Conservation (phyloP, 805 yeast genomes). For the Kodamaea hsintzibuensis region DNA sequence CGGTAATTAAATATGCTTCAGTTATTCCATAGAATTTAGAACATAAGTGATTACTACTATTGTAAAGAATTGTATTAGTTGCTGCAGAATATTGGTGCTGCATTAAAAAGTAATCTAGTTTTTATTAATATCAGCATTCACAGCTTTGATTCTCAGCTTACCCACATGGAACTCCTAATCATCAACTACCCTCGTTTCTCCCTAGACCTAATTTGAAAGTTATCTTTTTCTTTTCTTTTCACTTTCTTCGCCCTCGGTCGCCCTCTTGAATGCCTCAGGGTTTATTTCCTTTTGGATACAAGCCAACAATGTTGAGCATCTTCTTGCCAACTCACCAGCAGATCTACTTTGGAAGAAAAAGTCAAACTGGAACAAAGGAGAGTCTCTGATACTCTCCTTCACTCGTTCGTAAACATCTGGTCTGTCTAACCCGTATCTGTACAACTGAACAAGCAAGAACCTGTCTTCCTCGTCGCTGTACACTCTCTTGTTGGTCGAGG, state of each 20-base stretch:
- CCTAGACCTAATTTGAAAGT: not conserved
- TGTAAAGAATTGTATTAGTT: too few species aligned
- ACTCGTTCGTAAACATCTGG: slow-evolving; percentile 78
- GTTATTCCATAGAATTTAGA: too few species aligned
- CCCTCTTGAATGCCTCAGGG: slow-evolving; percentile 12
- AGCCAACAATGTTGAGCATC: slow-evolving; percentile 76
- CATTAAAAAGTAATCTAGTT: too few species aligned
- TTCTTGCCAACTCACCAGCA: slow-evolving; percentile 72
- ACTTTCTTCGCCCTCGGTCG: slow-evolving; percentile 5
- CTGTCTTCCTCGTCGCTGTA: slow-evolving; percentile 91
- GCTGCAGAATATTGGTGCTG: too few species aligned
- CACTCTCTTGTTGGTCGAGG: slow-evolving; percentile 58
- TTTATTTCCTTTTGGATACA: slow-evolving; percentile 67
- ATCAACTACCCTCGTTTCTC: not conserved
- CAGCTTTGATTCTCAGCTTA: too few species aligned
- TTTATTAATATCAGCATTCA: too few species aligned
- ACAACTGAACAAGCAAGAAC: slow-evolving; percentile 76
- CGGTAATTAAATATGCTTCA: too few species aligned
- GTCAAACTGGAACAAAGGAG: slow-evolving; percentile 82
- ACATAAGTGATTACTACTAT: too few species aligned
- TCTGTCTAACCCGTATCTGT: slow-evolving; percentile 77
- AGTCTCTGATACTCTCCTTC: slow-evolving; percentile 68
- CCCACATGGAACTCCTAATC: too few species aligned
- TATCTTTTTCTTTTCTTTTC: slow-evolving; percentile 9
- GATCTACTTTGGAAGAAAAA: slow-evolving; percentile 83